Base-by-base conservation (phyloP, 352 stramenopile species). In the Phytophthora palmivora region DNA sequence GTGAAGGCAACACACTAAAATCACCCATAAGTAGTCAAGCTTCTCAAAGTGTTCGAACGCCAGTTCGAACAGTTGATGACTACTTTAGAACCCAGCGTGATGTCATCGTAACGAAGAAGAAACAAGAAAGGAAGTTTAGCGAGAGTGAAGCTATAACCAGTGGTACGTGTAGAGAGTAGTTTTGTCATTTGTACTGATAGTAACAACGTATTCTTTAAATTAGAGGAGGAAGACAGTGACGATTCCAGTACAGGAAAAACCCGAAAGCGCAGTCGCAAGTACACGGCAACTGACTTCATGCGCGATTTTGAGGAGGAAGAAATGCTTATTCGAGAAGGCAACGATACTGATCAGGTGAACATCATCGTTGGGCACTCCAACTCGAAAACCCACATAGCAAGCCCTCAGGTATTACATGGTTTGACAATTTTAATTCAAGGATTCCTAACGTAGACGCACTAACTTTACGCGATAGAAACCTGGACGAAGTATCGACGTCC, bases 271-370 rank as follows among this genome's bases (percentile, higher is more conserved):
- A 86, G 72, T 72, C 75, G 78, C 9, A 88, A 90, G 55, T 90
- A 93, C 70, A 87, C 82, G 12, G 67, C 79, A 49, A 91, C 72
- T 58, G 82, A 91, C 49, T 92, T 91, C 28, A 89, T 91, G 79
- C 79, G 81, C 37, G 84, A 93, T 42, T 89, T 93, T 56, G 81
- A 89, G 49, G 84, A 90, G 45, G 78, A 93, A 60, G 76, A 91
- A 24, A 62, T 62, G 16, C 34, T 80, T 10, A 19, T 77, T 4
- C 52, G 50, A 6, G 72, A 80, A 63, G 58, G 71, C 34, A 58
- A 64, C n/a, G 38, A 54, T 30, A 38, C 54, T 32, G 38, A 66
- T 2, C 45, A 47, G 24, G 60, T 61, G 14, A 58, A 74, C 37
- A 33, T 61, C 10, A 22, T 53, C 15, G 34, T 38, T 69, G 45